Conservation (phyloP, 2,329 filamentous ascomycete species). For the Trichoderma sp. region DNA sequence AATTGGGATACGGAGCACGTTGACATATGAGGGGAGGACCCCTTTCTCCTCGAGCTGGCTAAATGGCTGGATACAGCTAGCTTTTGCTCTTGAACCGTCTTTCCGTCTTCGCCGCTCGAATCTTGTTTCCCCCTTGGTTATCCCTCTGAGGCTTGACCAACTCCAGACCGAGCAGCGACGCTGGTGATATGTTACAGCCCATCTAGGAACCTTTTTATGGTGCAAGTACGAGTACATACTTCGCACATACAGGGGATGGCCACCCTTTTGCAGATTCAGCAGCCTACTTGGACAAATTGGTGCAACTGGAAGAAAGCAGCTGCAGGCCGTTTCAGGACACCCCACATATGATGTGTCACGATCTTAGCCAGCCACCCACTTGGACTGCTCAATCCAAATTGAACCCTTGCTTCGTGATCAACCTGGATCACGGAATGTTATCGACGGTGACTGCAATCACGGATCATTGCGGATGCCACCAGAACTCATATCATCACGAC, state of each 20-base stretch:
- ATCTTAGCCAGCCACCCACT: conserved; percentile 20
- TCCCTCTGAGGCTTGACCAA: not conserved
- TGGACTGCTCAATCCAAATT: not conserved
- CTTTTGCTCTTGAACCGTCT: not conserved
- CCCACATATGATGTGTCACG: conserved; percentile 22
- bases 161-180: not conserved
- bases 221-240: not conserved
- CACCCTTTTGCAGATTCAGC: not conserved
- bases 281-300: not conserved
- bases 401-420: conserved; percentile 4
- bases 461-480: not conserved
- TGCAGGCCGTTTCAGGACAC: conserved; percentile 21
- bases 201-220: not conserved
- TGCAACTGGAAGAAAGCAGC: not conserved
- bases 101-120: not conserved
- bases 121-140: not conserved
- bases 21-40: not conserved
- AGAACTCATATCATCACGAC: not conserved
- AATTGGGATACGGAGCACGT: not conserved
- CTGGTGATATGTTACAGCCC: not conserved
- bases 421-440: not conserved
- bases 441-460: not conserved
- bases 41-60: not conserved
- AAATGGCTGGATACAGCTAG: not conserved
- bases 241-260: not conserved